Evolutionary conservation across 495 filamentous ascomycete genomes (phyloP).

Genomic region (Trichoderma parareesei): DNA sequence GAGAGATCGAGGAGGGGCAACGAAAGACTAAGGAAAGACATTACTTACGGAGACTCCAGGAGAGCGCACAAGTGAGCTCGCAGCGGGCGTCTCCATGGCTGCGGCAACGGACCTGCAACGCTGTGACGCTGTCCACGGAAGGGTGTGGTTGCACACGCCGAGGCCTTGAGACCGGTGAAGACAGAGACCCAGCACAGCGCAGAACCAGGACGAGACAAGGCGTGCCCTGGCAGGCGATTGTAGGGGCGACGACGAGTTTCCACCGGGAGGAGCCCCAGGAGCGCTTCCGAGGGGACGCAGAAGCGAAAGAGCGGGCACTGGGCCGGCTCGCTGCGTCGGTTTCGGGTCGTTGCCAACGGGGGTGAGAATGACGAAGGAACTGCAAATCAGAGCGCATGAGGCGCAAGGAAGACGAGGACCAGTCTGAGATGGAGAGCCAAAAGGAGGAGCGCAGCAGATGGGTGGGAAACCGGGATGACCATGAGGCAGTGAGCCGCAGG

Average conservation of each 20-base stretch:
- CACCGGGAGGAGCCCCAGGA: not conserved
- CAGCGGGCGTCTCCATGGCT: not conserved
- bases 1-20: not conserved
- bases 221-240: not conserved
- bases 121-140: not conserved
- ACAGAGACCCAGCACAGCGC: not conserved
- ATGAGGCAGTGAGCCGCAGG: not conserved
- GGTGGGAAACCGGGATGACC: conserved; percentile 6
- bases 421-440: not conserved
- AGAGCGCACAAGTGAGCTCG: not conserved
- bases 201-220: not conserved
- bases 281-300: conserved; percentile 2
- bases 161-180: not conserved
- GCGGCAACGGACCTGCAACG: not conserved
- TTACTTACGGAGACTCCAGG: not conserved
- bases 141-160: conserved; percentile 1
- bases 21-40: not conserved
- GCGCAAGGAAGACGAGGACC: not conserved
- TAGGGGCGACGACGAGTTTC: not conserved
- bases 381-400: not conserved
- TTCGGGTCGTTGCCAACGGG: not conserved
- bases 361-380: not conserved
- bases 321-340: not conserved
- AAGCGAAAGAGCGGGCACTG: conserved; percentile 2
- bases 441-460: conserved; percentile 2